phyloP scores from a whole-genome alignment of 495 filamentous ascomycete genomes.

The Chaetomium fimeti region DNA sequence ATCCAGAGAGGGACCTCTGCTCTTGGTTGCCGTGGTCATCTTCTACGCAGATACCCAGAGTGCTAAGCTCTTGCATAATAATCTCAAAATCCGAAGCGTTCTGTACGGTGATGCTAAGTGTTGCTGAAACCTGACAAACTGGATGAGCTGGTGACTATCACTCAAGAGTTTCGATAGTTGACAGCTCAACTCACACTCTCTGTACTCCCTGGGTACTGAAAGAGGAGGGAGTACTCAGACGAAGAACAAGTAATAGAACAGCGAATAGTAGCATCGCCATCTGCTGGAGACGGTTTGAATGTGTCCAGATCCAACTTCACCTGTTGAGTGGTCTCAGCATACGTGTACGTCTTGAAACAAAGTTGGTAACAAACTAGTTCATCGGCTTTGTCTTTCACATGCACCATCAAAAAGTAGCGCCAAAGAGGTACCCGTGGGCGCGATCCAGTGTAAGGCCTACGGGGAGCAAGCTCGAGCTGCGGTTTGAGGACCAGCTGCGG shows the following conservation, averaged over 20 bases:
- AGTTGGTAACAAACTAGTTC: conserved; percentile 30
- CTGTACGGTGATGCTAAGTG: conserved; percentile 24
- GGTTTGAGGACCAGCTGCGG: conserved; percentile 37
- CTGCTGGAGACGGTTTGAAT: conserved; percentile 17
- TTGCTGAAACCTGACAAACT: conserved; percentile 2
- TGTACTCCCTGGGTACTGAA: conserved; percentile 21
- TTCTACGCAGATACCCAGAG: conserved; percentile 17
- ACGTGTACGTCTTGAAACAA: no score
- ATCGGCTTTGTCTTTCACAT: conserved; percentile 38
- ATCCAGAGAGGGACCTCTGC: neutral
- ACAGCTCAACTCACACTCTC: conserved; percentile 11
- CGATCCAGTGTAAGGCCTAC: conserved; percentile 25
- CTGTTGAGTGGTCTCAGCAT: conserved; percentile 12
- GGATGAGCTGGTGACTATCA: neutral
- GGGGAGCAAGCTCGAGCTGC: conserved; percentile 21
- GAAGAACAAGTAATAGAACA: conserved; percentile 16
- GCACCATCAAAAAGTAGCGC: conserved; percentile 33
- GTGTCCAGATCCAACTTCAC: conserved; percentile 26
- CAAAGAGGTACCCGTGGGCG: conserved; percentile 19
- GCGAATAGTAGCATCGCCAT: neutral
- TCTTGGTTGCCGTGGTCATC: neutral
- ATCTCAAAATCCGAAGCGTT: conserved; percentile 22
- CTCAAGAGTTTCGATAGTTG: no score
- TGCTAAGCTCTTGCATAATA: conserved; percentile 22
- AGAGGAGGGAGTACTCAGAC: conserved; percentile 21